phyloP scores from a whole-genome alignment of 1,284 basidiomycete species.

The Papiliotrema terrestris region DNA sequence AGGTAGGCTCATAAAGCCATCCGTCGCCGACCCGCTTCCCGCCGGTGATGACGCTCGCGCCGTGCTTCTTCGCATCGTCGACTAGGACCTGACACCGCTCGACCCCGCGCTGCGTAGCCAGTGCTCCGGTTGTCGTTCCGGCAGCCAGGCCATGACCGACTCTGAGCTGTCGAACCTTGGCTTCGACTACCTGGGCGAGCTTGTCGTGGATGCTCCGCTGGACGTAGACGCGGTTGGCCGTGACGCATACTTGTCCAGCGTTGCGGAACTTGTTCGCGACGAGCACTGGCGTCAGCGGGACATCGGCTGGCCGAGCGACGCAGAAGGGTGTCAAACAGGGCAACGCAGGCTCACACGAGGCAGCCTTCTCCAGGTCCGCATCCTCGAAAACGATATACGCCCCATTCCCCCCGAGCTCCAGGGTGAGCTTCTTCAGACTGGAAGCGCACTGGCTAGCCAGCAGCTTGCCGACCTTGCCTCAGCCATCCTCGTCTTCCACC shows the following conservation, averaged over 20 bases:
- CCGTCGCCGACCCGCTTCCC: conserved; percentile 58
- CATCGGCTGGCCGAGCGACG: background rate
- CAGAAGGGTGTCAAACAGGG: no score
- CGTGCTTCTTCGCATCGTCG: conserved; percentile 70
- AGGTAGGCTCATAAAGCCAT: conserved; percentile 76
- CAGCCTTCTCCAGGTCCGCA: conserved; percentile 43
- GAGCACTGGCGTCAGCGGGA: conserved; percentile 44
- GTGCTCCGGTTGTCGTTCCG: conserved; percentile 73
- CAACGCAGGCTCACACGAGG: conserved; percentile 9
- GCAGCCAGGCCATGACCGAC: conserved; percentile 80
- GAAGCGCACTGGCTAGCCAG: conserved; percentile 12
- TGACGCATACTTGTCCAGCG: conserved; percentile 71
- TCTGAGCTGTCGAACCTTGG: conserved; percentile 69
- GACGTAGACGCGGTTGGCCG: conserved; percentile 71
- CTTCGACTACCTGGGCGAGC: conserved; percentile 25
- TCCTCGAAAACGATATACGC: conserved; percentile 45
- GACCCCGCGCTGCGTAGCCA: conserved; percentile 77
- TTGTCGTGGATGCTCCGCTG: conserved; percentile 52
- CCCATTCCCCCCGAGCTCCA: conserved; percentile 49
- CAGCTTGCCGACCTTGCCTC: conserved; percentile 15
- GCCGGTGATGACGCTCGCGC: conserved; percentile 80
- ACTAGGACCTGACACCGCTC: conserved; percentile 80
- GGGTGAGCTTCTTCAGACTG: conserved; percentile 50
- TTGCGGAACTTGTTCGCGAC: conserved; percentile 82
- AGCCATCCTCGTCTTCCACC: background rate